These are phyloP conservation scores for Cystobasidiaceae sp. DNA, from an alignment of 1,284 basidiomycete species.

Conservation along the genomic window DNA sequence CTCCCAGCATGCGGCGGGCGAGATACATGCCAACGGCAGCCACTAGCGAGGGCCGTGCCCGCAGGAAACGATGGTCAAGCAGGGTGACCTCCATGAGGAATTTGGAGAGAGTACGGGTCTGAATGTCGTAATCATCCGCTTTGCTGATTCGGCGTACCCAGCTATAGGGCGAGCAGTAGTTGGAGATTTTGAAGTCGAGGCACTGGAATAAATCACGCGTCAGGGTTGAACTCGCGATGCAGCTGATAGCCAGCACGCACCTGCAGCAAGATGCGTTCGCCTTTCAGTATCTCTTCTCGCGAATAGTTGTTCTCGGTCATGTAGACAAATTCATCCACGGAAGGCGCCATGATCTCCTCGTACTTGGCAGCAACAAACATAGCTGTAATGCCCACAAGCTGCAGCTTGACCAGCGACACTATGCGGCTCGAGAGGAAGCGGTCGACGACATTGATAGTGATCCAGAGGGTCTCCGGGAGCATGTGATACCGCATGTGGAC, in stretches of 20 bases:
- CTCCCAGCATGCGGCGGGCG: slow-evolving; percentile 81
- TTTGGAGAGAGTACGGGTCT: slow-evolving; percentile 93
- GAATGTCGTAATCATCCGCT: slow-evolving; percentile 98
- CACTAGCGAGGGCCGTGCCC: slow-evolving; percentile 86
- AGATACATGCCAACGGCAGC: slow-evolving; percentile 99
- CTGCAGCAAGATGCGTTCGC: slow-evolving; percentile 89
- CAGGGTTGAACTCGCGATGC: too few relatives aligned
- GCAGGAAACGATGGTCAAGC: slow-evolving; percentile 86
- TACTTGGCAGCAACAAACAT: slow-evolving; percentile 65
- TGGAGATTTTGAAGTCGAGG: slow-evolving; percentile 89
- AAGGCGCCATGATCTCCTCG: slow-evolving; percentile 69
- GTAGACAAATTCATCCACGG: slow-evolving; percentile 90
- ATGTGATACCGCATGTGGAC: slow-evolving; percentile 63
- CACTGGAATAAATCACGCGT: slow-evolving; percentile 51
- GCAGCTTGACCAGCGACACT: slow-evolving; percentile 59
- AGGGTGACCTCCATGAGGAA: slow-evolving; percentile 96
- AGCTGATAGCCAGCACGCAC: too few relatives aligned
- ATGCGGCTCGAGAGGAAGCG: slow-evolving; percentile 60
- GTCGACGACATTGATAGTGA: slow-evolving; percentile 62
- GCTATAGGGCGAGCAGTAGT: slow-evolving; percentile 98
- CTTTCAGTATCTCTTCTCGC: slow-evolving; percentile 94
- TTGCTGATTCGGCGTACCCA: slow-evolving; percentile 99
- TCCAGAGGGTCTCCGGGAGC: slow-evolving; percentile 63
- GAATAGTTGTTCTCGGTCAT: slow-evolving; percentile 94
- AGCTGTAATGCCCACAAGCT: slow-evolving; percentile 60